phyloP scores from a whole-genome alignment of 129 eudicot species.

The Silybum marianum region DNA sequence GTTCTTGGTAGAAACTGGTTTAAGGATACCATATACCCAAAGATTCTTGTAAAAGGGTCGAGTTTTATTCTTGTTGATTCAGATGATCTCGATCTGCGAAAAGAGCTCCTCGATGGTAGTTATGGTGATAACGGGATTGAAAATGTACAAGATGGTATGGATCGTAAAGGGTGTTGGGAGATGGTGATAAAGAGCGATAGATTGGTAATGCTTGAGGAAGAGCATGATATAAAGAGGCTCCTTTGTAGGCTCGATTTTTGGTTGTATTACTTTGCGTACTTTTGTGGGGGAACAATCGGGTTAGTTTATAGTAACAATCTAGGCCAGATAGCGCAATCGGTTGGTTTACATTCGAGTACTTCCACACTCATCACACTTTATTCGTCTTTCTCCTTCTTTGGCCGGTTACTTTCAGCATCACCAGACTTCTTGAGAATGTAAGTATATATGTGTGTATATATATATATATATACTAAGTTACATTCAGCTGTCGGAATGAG shows the following conservation, averaged over 20 bases:
- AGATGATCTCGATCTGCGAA: constrained; percentile 54
- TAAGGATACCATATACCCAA: constrained; percentile 40
- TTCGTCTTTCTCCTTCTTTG: constrained; percentile 86
- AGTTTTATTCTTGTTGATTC: constrained; percentile 57
- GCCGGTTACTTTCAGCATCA: constrained; percentile 85
- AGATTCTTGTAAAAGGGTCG: constrained; percentile 42
- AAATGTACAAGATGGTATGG: constrained; percentile 6
- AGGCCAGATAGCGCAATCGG: constrained; percentile 81
- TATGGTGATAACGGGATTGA: constrained; percentile 19
- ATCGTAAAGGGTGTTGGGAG: constrained; percentile 39
- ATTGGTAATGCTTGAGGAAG: constrained; percentile 82
- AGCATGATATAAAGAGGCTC: constrained; percentile 55
- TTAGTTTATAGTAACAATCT: constrained; percentile 86
- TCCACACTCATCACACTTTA: constrained; percentile 66
- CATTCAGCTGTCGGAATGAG: neutral
- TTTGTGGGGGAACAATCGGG: constrained; percentile 92
- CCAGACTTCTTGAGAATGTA: constrained; percentile 74
- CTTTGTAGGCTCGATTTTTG: constrained; percentile 79
- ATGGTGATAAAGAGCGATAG: constrained; percentile 48
- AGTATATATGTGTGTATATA: constrained; percentile 19
- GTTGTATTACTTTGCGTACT: constrained; percentile 75
- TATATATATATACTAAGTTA: neutral
- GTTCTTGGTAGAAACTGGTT: constrained; percentile 76
- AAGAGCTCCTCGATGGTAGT: constrained; percentile 38
- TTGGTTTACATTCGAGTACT: constrained; percentile 53